Evolutionary conservation across 2,329 filamentous ascomycete genomes (phyloP).

Genomic region (Lecanosticta acicola): DNA sequence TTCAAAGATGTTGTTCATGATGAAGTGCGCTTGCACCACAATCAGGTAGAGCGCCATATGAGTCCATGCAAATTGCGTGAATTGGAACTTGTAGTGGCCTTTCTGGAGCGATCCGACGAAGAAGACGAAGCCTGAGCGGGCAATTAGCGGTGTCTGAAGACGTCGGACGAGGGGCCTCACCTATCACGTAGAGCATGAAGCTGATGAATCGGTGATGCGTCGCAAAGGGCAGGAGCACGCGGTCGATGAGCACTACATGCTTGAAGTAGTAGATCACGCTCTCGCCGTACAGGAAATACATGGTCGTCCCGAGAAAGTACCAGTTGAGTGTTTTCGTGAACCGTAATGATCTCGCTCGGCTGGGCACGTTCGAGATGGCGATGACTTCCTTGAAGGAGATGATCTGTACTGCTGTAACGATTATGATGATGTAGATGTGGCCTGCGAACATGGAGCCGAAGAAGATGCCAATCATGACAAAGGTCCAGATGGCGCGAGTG

Average conservation of each 20-base stretch:
- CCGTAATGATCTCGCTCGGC: slow-evolving; percentile 78
- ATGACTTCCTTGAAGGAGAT: slow-evolving; percentile 99
- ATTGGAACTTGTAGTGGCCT: slow-evolving; percentile 96
- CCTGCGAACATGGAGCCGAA: slow-evolving; percentile 89
- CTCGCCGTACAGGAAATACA: slow-evolving; percentile 99
- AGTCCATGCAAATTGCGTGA: slow-evolving; percentile 98
- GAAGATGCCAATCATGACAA: slow-evolving; percentile 94
- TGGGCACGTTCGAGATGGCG: slow-evolving; percentile 91
- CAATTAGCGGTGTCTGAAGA: not conserved
- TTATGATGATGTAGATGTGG: slow-evolving; percentile 92
- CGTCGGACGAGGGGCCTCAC: no score
- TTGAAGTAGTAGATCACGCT: slow-evolving; percentile 99
- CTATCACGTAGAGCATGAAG: slow-evolving; percentile 96
- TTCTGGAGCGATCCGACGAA: slow-evolving; percentile 93
- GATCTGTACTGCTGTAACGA: slow-evolving; percentile 91
- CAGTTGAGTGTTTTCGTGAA: slow-evolving; percentile 97
- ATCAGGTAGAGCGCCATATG: slow-evolving; percentile 99
- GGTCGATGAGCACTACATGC: slow-evolving; percentile 93
- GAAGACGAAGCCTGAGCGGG: slow-evolving; percentile 77
- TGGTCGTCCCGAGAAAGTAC: slow-evolving; percentile 98
- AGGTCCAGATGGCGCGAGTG: slow-evolving; percentile 92
- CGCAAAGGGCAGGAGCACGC: slow-evolving; percentile 83
- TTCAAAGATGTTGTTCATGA: slow-evolving; percentile 99
- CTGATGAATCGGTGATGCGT: slow-evolving; percentile 98
- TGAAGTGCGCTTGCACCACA: slow-evolving; percentile 95